phyloP scores from a whole-genome alignment of 2,329 filamentous ascomycete species.

The Aspergillus alliaceus region DNA sequence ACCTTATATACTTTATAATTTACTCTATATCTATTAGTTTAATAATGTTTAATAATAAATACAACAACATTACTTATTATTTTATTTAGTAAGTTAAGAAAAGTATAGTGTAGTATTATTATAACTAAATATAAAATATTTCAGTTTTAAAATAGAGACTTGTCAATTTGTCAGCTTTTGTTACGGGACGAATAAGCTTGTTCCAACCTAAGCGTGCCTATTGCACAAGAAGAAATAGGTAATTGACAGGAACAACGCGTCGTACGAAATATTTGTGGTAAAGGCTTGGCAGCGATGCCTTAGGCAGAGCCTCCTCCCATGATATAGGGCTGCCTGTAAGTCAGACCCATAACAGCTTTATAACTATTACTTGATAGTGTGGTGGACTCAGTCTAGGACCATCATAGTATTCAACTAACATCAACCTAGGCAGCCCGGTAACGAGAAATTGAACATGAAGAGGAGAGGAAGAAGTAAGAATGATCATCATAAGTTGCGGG shows the following conservation, averaged over 20 bases:
- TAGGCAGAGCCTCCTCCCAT: no score
- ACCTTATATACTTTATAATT: neutral
- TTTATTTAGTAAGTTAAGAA: neutral
- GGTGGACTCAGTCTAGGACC: neutral
- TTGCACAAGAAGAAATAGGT: no score
- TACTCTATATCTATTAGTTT: neutral
- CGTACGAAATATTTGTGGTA: no score
- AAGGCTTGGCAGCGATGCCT: no score
- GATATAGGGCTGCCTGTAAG: no score
- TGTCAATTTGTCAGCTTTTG: no score
- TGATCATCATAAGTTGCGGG: no score
- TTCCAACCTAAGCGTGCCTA: no score
- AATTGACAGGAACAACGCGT: no score
- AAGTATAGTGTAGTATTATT: neutral
- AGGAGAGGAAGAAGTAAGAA: neutral
- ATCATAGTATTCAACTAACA: neutral
- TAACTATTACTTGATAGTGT: no score
- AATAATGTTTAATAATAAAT: neutral
- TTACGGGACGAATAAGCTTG: no score
- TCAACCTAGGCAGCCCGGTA: neutral
- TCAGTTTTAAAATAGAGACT: neutral
- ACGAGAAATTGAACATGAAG: neutral
- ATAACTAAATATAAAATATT: neutral
- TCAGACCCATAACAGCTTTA: no score
- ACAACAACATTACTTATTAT: neutral